Evolutionary conservation across 768 basidiomycete genomes (phyloP), one percentile per base, ranked within the genome.

Genomic region (Boletus huronensis): DNA sequence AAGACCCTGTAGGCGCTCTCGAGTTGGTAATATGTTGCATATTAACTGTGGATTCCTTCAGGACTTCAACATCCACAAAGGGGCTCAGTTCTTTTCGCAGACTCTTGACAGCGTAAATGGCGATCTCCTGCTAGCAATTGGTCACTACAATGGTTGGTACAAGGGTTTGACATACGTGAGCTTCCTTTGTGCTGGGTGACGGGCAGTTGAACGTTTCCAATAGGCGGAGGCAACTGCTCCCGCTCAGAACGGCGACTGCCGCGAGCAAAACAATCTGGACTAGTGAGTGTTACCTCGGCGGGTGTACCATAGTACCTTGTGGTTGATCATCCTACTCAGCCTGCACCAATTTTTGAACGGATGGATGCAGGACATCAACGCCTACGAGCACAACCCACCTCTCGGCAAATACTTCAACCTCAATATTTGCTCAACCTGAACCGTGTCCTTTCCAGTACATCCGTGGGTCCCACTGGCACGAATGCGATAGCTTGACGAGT

Each of bases 241-340:
- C 41, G 78, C 74, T 11, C 48, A 73, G 46, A 71, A 75, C 1
- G 32, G 63, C 45, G 88, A 87, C 74, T 88, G 85, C 70, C 72
- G 67, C 42, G 86, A 86, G 69, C 90, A 92, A 75, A 85, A 90
- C 67, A 93, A 93, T 74, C 76, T 90, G 45, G 92, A 93, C 72
- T 94, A 94, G 88, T 87, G 64, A 61, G 86, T 76, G 31, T 50
- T 50, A 32, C 49, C 49, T 50, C 46, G 16, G 28, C 21, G 31
- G 9, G 53, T 28, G 25, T 43, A 21, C 46, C 26, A 51, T 42
- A 4, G 23, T n/a, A 14, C 1, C 31, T 50, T 42, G 29, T 26
- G 34, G 29, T 25, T 46, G 36, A 53, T n/a, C 47, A 31, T 23
- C 21, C 43, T n/a, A 52, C 52, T 5, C 58, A 90, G 87, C 68